Conservation (phyloP, 2,329 filamentous ascomycete genomes). For the Diaporthe velutina region DNA sequence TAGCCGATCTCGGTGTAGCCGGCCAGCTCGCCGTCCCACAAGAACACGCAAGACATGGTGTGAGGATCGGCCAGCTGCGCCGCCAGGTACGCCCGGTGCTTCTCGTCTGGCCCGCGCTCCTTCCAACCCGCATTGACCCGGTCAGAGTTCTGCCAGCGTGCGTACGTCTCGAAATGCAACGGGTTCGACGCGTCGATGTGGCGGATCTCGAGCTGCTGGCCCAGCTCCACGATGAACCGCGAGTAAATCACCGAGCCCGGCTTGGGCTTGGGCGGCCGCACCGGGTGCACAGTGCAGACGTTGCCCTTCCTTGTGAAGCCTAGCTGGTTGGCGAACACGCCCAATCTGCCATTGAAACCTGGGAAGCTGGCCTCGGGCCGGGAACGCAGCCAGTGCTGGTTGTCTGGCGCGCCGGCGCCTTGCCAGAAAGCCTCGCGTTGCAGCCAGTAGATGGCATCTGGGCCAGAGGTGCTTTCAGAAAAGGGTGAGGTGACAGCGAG, state of each 20-base stretch:
- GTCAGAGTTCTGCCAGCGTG: slow-evolving; percentile 47
- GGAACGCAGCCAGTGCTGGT: slow-evolving; percentile 43
- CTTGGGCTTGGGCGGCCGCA: slow-evolving; percentile 45
- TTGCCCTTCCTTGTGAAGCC: slow-evolving; percentile 46
- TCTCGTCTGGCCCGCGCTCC: slow-evolving; percentile 46
- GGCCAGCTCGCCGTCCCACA: slow-evolving; percentile 46
- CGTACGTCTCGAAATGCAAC: slow-evolving; percentile 44
- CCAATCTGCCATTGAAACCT: slow-evolving; percentile 44
- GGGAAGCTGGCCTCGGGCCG: slow-evolving; percentile 46
- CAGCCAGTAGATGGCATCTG: slow-evolving; percentile 39
- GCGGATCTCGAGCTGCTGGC: slow-evolving; percentile 42
- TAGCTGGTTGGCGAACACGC: slow-evolving; percentile 44
- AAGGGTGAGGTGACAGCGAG: slow-evolving; percentile 39
- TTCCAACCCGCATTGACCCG: slow-evolving; percentile 46
- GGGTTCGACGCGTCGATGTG: slow-evolving; percentile 46
- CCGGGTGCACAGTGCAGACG: slow-evolving; percentile 46
- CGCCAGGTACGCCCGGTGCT: slow-evolving; percentile 45
- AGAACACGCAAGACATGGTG: slow-evolving; percentile 47
- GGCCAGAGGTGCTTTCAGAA: slow-evolving; percentile 24
- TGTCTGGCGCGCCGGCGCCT: slow-evolving; percentile 45
- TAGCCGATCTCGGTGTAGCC: slow-evolving; percentile 47
- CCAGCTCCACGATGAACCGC: slow-evolving; percentile 45
- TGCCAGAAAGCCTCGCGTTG: slow-evolving; percentile 42
- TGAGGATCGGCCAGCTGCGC: slow-evolving; percentile 45
- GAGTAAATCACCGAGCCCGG: slow-evolving; percentile 46